phyloP scores from a whole-genome alignment of 2,329 filamentous ascomycete species.

The Trichoderma citrinoviride region DNA sequence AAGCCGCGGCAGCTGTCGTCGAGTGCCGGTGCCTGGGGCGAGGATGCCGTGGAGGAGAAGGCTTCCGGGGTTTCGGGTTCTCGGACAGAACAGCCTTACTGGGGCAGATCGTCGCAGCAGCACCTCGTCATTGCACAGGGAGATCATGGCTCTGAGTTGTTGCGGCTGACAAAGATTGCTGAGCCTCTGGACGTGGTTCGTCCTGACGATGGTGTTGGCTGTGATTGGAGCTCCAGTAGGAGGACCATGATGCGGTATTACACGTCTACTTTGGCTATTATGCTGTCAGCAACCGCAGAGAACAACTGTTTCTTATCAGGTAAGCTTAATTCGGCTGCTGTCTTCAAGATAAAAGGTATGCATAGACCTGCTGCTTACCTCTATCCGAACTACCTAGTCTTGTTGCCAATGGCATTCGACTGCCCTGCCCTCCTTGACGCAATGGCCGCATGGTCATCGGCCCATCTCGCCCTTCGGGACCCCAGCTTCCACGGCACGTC shows the following conservation, averaged over 20 bases:
- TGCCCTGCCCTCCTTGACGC: not conserved
- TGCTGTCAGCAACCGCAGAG: constrained; percentile 12
- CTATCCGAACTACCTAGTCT: constrained; percentile 4
- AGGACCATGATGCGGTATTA: constrained; percentile 14
- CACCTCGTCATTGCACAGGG: not conserved
- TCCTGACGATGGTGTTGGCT: not conserved
- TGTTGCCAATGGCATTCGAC: constrained; percentile 11
- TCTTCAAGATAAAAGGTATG: no score
- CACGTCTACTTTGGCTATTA: constrained; percentile 8
- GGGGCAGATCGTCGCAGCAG: not conserved
- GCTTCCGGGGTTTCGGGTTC: not conserved
- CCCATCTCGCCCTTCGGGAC: constrained; percentile 4
- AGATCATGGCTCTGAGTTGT: not conserved
- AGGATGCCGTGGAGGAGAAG: not conserved
- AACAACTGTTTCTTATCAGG: constrained; percentile 11
- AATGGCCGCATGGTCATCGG: constrained; percentile 7
- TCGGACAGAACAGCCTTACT: not conserved
- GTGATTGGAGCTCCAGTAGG: not conserved
- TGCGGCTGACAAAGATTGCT: not conserved
- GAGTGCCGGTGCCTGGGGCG: not conserved
- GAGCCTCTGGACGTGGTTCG: constrained; percentile 5
- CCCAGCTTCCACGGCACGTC: constrained; percentile 6
- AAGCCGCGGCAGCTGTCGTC: constrained; percentile 3
- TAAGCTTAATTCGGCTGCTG: not conserved
- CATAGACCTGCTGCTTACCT: not conserved